Conservation (phyloP, 345 rosid genomes). For the Microthlaspi erraticum region DNA sequence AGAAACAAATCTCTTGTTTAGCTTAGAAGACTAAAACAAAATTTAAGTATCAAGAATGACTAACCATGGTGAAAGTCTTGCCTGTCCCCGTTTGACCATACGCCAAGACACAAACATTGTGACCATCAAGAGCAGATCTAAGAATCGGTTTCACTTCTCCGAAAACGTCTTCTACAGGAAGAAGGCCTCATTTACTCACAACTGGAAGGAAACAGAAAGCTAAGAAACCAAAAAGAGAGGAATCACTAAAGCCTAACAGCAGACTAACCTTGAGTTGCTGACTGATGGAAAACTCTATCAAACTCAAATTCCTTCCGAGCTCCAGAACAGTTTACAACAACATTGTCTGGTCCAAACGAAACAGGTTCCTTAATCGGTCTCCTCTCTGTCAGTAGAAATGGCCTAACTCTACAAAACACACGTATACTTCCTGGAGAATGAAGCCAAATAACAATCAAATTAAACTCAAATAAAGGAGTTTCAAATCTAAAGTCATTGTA, state of each 20-base stretch:
- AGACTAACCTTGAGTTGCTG: conserved; percentile 77
- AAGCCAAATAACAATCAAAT: conserved; percentile 29
- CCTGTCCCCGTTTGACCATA: conserved; percentile 98
- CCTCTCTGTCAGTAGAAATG: conserved; percentile 51
- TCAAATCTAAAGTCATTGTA: conserved; percentile 6
- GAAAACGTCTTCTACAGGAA: conserved; percentile 74
- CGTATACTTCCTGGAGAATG: conserved; percentile 76
- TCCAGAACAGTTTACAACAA: conserved; percentile 65
- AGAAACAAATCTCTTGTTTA: conserved; percentile 27
- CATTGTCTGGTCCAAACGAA: conserved; percentile 49
- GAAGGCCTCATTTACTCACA: conserved; percentile 48
- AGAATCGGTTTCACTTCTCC: conserved; percentile 79
- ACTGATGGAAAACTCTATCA: conserved; percentile 72
- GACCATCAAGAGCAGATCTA: conserved; percentile 91
- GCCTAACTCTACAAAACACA: conserved; percentile 84
- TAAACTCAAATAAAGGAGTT: conserved; percentile 7
- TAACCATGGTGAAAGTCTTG: conserved; percentile 91
- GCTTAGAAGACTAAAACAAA: conserved; percentile 11
- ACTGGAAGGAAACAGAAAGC: conserved; percentile 44
- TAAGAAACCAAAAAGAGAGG: conserved; percentile 24
- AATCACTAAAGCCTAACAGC: conserved; percentile 32
- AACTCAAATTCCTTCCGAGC: conserved; percentile 69
- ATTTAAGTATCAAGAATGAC: conserved; percentile 34
- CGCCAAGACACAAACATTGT: conserved; percentile 87
- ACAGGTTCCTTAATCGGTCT: conserved; percentile 60